Conservation (phyloP, 139 green algal species). For the Closterium sp. region DNA sequence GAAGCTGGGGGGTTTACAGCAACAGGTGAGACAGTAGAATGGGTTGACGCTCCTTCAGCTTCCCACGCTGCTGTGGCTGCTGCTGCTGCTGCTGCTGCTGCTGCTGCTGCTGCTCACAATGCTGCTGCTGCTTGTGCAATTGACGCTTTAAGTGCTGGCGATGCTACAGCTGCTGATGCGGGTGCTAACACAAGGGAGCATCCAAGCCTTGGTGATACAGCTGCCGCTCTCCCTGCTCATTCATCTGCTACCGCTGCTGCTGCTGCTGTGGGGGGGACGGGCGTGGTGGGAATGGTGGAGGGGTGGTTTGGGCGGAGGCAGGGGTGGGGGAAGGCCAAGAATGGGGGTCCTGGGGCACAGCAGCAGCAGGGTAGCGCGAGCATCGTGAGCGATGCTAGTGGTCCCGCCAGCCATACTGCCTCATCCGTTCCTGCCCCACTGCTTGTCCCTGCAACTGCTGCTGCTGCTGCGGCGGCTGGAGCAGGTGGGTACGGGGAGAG, state of each 20-base stretch:
- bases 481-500: not conserved
- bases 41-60: not conserved
- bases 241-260: not conserved
- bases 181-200: no score
- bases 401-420: not conserved
- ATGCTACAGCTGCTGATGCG: not conserved
- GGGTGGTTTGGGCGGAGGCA: not conserved
- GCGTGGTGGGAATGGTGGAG: not conserved
- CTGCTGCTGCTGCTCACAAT: no score
- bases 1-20: not conserved
- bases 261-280: not conserved
- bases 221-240: not conserved
- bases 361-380: not conserved
- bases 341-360: not conserved
- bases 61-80: no score
- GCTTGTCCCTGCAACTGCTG: not conserved
- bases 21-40: not conserved
- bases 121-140: not conserved
- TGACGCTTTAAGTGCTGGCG: not conserved
- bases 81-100: no score
- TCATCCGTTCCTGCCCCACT: not conserved
- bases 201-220: not conserved
- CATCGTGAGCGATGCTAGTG: not conserved
- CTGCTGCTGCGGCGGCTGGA: not conserved
- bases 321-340: not conserved